Evolutionary conservation across 352 stramenopile species (phyloP).

Genomic region (Phytopythium aichiense): DNA sequence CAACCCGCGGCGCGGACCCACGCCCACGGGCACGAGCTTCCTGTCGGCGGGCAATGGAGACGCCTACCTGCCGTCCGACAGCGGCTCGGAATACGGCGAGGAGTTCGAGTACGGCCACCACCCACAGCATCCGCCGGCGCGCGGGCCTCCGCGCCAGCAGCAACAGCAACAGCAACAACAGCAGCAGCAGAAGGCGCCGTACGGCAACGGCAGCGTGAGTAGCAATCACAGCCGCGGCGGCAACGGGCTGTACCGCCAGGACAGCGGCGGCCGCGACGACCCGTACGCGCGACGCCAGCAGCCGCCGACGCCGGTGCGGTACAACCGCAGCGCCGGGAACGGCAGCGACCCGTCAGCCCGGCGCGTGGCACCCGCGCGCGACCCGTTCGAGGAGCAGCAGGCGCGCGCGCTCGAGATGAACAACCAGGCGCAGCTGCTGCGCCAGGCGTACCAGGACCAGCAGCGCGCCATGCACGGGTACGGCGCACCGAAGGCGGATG

Average conservation of each 20-base stretch:
- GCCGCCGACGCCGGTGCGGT: neutral
- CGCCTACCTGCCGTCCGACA: neutral
- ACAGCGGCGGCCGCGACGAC: conserved; percentile 21
- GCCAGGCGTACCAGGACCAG: conserved; percentile 7
- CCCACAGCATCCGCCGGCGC: neutral
- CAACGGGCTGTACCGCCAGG: conserved; percentile 6
- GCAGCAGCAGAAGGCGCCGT: neutral
- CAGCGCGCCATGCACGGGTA: conserved; percentile 8
- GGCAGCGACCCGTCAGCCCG: conserved; percentile 18
- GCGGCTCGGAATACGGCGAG: conserved; percentile 2
- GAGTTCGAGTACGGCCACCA: conserved; percentile 7
- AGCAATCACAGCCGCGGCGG: conserved; percentile 12
- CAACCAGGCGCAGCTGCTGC: conserved; percentile 13
- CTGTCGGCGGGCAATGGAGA: conserved; percentile 5
- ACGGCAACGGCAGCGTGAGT: neutral
- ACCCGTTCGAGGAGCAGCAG: conserved; percentile 28
- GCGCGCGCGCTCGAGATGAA: conserved; percentile 18
- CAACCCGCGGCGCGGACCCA: conserved; percentile 2
- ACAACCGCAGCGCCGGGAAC: conserved; percentile 11
- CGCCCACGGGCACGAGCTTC: conserved; percentile 7
- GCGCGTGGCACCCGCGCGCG: conserved; percentile 5
- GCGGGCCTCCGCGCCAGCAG: conserved; percentile 1
- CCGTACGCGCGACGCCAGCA: conserved; percentile 14
- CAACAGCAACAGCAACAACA: neutral
- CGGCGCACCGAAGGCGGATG: conserved; percentile 1